Evolutionary conservation across 306 rosid genomes (phyloP), one percentile per base, ranked within the genome.

Genomic region (Cucumis melo): DNA sequence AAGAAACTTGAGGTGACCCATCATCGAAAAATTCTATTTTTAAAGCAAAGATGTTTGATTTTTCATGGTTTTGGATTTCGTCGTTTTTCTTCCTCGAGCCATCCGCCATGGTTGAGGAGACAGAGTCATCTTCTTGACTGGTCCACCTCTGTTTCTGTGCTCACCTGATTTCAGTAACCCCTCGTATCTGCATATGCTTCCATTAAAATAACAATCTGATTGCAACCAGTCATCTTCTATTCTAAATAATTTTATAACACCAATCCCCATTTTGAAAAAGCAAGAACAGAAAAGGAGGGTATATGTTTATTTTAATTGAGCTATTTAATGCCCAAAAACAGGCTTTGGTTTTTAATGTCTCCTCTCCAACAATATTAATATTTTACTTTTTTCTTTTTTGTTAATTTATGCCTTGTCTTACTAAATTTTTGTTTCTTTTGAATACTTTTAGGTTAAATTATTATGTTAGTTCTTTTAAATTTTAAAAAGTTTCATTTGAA

Each of bases 1-100:
- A 95, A 87, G 86, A 92, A 95, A 83, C 99, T 95, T 65, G 99
- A 95, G 98, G 99, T 92, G 85, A 61, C 79, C 74, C 79, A 73
- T 64, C 54, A 59, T 13, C 32, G 7, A 17, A 57, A 46, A 76
- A 8, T 6, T 67, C 11, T n/a, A 2, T 72, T 32, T 7, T 63
- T 34, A 14, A 39, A 39, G 1, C 36, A 2, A 12, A 13, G 8
- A 16, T 36, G 1, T 58, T 9, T 67, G 8, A 21, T 44, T 42
- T 44, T 38, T 48, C 5, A 44, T 42, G 7, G 7, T 23, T 39
- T 20, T 57, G 20, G 46, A 32, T 7, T 66, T 66, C 27, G 59
- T 78, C 42, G 60, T 38, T 65, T 27, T 48, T 41, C 71, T 20
- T 83, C 79, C 94, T 92, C 84, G 96, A 91, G 96, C 96, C 96